A percentile compares a stretch with the other conserved stretches of the same genome.
Conservation (phyloP, 2,329 filamentous ascomycete species). For the Microsporum ferrugineum region DNA sequence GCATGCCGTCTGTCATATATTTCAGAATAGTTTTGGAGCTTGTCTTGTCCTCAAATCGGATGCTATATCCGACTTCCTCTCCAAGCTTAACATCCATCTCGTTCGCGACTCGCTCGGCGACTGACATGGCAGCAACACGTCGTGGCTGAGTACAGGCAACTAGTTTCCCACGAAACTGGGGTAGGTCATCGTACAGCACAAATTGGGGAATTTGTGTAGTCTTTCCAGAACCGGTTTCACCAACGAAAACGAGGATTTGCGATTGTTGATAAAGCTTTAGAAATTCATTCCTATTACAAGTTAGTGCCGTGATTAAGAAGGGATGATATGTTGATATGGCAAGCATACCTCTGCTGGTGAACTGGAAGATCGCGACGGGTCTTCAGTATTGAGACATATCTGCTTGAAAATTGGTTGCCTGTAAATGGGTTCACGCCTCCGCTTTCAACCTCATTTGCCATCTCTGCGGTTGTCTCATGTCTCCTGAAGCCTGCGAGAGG, state of each 20-base stretch:
- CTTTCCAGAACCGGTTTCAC: slow-evolving; percentile 98
- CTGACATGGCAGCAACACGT: slow-evolving; percentile 96
- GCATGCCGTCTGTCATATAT: slow-evolving; percentile 99
- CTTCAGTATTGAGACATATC: slow-evolving; percentile 85
- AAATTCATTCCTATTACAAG: slow-evolving; percentile 62
- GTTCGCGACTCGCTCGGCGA: slow-evolving; percentile 92
- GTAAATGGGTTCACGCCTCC: slow-evolving; percentile 78
- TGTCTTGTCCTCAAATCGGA: slow-evolving; percentile 95
- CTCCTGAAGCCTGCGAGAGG: slow-evolving; percentile 55
- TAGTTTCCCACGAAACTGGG: slow-evolving; percentile 73
- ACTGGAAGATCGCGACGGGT: slow-evolving; percentile 77
- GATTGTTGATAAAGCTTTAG: slow-evolving; percentile 82
- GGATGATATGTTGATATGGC: not conserved
- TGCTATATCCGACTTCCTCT: slow-evolving; percentile 94
- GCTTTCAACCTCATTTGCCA: slow-evolving; percentile 66
- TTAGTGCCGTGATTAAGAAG: not conserved
- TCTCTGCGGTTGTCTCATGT: slow-evolving; percentile 66
- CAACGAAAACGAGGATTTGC: slow-evolving; percentile 96
- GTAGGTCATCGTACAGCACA: slow-evolving; percentile 91
- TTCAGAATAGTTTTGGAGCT: slow-evolving; percentile 82
- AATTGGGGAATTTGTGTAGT: slow-evolving; percentile 99
- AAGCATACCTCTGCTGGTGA: slow-evolving; percentile 65
- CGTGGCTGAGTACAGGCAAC: slow-evolving; percentile 95
- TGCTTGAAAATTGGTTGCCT: slow-evolving; percentile 59
- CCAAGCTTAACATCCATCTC: slow-evolving; percentile 91